phyloP scores from a whole-genome alignment of 257 asterid species.

The Asclepias syriaca region DNA sequence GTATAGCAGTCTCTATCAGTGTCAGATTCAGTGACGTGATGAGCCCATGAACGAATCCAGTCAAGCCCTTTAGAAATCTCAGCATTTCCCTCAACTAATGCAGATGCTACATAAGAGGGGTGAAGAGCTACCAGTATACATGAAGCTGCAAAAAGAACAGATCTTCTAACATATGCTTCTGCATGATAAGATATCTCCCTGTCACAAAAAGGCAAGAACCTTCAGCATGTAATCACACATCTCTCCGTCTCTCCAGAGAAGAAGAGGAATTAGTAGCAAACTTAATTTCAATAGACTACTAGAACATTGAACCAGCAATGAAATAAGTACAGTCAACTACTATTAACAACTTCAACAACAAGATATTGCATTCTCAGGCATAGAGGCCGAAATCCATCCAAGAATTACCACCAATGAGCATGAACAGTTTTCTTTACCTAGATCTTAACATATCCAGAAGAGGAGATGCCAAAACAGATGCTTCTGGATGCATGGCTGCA shows the following conservation, averaged over 20 bases:
- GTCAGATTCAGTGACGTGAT: slow-evolving; percentile 75
- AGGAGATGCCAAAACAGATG: slow-evolving; percentile 78
- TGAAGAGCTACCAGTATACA: slow-evolving; percentile 75
- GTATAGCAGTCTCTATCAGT: slow-evolving; percentile 80
- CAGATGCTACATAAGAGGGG: slow-evolving; percentile 81
- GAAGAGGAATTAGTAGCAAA: background rate
- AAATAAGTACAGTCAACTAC: background rate
- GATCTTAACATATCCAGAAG: slow-evolving; percentile 82
- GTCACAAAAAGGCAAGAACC: slow-evolving; percentile 23
- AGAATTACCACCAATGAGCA: background rate
- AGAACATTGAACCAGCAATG: background rate
- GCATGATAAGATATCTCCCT: slow-evolving; percentile 74
- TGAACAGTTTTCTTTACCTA: slow-evolving; percentile 39
- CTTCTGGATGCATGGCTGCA: slow-evolving; percentile 96
- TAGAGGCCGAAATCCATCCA: background rate
- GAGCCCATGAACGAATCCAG: slow-evolving; percentile 85
- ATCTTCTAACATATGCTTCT: slow-evolving; percentile 87
- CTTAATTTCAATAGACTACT: background rate
- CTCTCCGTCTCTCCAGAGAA: background rate
- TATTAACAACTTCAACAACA: background rate
- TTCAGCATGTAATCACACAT: background rate
- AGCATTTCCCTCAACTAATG: slow-evolving; percentile 54
- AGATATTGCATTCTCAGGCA: background rate
- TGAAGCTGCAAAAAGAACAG: slow-evolving; percentile 87
- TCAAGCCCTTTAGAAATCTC: slow-evolving; percentile 77